A percentile compares a stretch with the other conserved stretches of the same genome.
Evolutionary conservation across 192 early-diverging fungal species (phyloP).

Genomic region (Tieghemiomyces parasiticus): DNA sequence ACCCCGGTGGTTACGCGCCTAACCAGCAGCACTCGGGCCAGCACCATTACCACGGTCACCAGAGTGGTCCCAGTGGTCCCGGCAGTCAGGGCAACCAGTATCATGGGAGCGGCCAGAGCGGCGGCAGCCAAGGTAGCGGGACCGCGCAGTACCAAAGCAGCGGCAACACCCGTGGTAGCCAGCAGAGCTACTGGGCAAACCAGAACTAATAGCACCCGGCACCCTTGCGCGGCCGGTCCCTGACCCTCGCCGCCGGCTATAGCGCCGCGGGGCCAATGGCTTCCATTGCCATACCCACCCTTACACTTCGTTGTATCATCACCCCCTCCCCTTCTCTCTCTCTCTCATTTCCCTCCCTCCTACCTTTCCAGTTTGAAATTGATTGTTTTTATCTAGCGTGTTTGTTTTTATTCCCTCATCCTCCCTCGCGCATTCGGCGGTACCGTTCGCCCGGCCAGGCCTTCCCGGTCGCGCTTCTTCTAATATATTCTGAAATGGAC

Average conservation of each 20-base stretch:
- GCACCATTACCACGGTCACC: neutral
- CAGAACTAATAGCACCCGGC: slow-evolving; percentile 1
- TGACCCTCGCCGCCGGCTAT: too few relatives aligned
- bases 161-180: neutral
- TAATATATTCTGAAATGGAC: too few relatives aligned
- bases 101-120: neutral
- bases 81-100: neutral
- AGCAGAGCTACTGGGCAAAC: neutral
- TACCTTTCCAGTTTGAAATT: neutral
- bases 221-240: too few relatives aligned
- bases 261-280: too few relatives aligned
- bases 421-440: too few relatives aligned
- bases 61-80: neutral
- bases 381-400: too few relatives aligned
- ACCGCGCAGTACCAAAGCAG: neutral
- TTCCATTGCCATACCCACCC: too few relatives aligned
- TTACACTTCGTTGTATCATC: neutral
- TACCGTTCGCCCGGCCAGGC: too few relatives aligned
- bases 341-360: neutral
- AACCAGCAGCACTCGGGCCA: neutral
- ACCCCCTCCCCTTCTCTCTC: neutral
- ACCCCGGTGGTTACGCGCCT: slow-evolving; percentile 1
- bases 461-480: too few relatives aligned
- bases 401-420: too few relatives aligned
- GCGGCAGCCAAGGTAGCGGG: neutral